Evolutionary conservation across 257 asterid species (phyloP).

Genomic region (Scutellaria barbata): DNA sequence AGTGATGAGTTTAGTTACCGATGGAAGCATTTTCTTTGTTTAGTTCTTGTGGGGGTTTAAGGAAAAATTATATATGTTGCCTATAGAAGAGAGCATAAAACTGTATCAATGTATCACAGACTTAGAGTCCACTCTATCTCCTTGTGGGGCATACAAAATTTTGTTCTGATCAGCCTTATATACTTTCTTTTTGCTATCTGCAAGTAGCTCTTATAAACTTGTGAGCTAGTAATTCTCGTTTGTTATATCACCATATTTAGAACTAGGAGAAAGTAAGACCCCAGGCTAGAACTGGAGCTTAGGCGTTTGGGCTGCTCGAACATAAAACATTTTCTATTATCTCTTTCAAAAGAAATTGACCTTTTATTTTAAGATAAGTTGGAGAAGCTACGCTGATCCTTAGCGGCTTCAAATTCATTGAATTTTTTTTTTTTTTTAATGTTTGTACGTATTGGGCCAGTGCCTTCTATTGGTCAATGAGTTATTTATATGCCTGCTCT

Average conservation of each 20-base stretch:
- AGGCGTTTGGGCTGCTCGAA: background rate
- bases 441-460: background rate
- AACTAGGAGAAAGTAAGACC: background rate
- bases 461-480: background rate
- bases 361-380: background rate
- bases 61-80: background rate
- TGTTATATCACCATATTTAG: background rate
- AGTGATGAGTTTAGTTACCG: background rate
- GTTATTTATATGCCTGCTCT: slow-evolving; percentile 22
- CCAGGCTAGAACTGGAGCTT: background rate
- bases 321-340: background rate
- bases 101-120: background rate
- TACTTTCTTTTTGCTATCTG: background rate
- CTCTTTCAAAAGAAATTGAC: background rate
- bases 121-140: background rate
- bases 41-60: background rate
- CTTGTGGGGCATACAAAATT: background rate
- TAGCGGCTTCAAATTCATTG: background rate
- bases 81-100: background rate
- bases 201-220: background rate
- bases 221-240: background rate
- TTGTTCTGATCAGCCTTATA: background rate
- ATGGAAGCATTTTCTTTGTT: background rate
- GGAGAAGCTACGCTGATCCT: background rate
- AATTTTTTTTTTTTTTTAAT: background rate